Conservation (phyloP, 352 stramenopile genomes). For the Phytophthora nicotianae region DNA sequence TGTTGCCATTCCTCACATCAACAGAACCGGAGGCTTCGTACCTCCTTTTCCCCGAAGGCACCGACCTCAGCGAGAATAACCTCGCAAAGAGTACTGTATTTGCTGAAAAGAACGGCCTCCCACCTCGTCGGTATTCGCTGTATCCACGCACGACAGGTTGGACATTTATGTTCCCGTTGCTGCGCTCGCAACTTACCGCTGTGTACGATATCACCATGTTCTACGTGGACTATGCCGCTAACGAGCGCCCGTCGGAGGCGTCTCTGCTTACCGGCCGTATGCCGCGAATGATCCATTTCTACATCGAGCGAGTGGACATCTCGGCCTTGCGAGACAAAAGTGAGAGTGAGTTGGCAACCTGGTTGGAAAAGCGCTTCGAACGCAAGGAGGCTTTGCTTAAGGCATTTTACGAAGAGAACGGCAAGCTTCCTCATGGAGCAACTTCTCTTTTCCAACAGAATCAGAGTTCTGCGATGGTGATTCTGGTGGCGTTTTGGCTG, state of each 20-base stretch:
- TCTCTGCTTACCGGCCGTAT: slow-evolving; percentile 63
- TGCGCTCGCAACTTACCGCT: slow-evolving; percentile 61
- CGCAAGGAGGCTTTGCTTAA: slow-evolving; percentile 70
- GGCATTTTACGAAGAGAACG: slow-evolving; percentile 63
- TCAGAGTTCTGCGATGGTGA: slow-evolving; percentile 30
- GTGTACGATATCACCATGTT: slow-evolving; percentile 88
- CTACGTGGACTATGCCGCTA: slow-evolving; percentile 67
- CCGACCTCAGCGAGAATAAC: slow-evolving; percentile 71
- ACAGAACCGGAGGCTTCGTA: slow-evolving; percentile 65
- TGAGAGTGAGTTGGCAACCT: slow-evolving; percentile 51
- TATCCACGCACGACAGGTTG: slow-evolving; percentile 81
- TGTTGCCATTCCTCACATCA: slow-evolving; percentile 60
- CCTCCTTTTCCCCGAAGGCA: slow-evolving; percentile 85
- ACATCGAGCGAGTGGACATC: slow-evolving; percentile 70
- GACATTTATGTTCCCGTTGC: slow-evolving; percentile 73
- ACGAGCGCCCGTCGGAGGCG: slow-evolving; percentile 72
- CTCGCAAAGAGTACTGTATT: slow-evolving; percentile 66
- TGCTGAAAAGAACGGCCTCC: slow-evolving; percentile 55
- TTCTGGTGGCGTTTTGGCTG: slow-evolving; percentile 64
- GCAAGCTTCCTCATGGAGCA: slow-evolving; percentile 53
- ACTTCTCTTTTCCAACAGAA: slow-evolving; percentile 50
- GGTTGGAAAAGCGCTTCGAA: slow-evolving; percentile 71
- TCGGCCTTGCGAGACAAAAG: slow-evolving; percentile 37
- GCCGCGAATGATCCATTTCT: slow-evolving; percentile 71
- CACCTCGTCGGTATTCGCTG: slow-evolving; percentile 61